Percentiles rank a stretch among this genome's conserved stretches.
Evolutionary conservation across 331 rosid genomes (phyloP).

Genomic region (Malus hybrid): DNA sequence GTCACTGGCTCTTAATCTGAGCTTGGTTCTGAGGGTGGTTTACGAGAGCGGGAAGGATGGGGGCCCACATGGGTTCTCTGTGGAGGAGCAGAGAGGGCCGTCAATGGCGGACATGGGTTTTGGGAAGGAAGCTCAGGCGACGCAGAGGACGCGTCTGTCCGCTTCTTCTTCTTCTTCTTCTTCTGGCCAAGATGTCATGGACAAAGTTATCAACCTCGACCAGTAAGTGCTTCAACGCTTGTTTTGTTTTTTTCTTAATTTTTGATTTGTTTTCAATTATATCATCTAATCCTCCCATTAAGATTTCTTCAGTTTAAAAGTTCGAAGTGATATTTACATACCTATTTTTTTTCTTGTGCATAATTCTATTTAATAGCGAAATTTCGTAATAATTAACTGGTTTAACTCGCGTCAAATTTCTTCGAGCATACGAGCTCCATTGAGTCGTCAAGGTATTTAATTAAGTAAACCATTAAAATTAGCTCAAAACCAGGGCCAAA

Average conservation of each 20-base stretch:
- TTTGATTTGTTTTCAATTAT: neutral
- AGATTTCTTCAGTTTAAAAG: neutral
- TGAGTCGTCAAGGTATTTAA: no score
- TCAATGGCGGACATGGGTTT: conserved; percentile 11
- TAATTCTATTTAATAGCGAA: no score
- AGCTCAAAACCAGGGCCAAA: no score
- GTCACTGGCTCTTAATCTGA: conserved; percentile 70
- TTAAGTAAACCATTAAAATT: no score
- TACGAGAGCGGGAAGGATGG: conserved; percentile 25
- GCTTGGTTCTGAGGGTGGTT: conserved; percentile 45
- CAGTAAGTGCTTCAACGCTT: conserved; percentile 48
- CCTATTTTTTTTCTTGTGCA: no score
- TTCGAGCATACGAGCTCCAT: no score
- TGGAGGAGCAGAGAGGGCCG: conserved; percentile 16
- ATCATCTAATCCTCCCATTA: neutral
- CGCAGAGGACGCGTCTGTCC: conserved; percentile 24
- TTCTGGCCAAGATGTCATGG: conserved; percentile 21
- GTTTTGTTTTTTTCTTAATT: neutral
- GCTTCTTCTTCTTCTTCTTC: conserved; percentile 1
- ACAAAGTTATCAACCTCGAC: conserved; percentile 56
- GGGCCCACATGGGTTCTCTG: neutral
- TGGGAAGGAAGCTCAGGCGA: conserved; percentile 1
- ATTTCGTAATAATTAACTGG: no score
- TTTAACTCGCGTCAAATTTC: no score
- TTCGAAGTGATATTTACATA: no score